Evolutionary conservation across 1,284 basidiomycete genomes (phyloP).

Genomic region (Irpex sp.): DNA sequence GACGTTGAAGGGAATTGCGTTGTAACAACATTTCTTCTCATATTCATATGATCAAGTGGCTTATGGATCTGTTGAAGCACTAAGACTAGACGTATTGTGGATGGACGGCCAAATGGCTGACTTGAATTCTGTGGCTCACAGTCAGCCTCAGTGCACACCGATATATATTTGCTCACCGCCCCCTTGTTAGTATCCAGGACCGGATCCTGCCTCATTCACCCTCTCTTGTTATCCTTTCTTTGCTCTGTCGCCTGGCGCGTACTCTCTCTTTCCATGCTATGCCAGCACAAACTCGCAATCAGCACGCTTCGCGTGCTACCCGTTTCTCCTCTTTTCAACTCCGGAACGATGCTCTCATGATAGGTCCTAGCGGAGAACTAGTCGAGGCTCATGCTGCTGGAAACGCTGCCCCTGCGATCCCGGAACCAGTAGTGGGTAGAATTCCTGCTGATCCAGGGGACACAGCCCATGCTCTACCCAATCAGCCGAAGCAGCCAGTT

Average conservation of each 20-base stretch:
- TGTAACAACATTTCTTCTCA: too few species aligned
- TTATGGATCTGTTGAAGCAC: too few species aligned
- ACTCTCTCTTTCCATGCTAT: neutral
- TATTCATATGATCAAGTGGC: too few species aligned
- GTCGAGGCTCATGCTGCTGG: conserved; percentile 8
- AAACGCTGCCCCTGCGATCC: conserved; percentile 1
- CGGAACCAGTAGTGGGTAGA: conserved; percentile 1
- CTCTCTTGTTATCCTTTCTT: neutral
- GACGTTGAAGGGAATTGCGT: too few species aligned
- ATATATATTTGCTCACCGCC: neutral
- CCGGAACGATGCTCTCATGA: conserved; percentile 7
- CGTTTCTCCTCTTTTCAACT: neutral
- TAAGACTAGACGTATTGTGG: too few species aligned
- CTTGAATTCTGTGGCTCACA: neutral
- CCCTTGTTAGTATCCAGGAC: neutral
- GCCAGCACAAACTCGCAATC: neutral
- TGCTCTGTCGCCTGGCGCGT: neutral
- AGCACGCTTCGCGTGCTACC: neutral
- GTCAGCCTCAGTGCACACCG: neutral
- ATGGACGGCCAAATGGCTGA: neutral
- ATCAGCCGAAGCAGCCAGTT: neutral
- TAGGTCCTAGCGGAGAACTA: conserved; percentile 16
- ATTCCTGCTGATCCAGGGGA: neutral
- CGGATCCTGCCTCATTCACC: neutral
- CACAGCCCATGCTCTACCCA: neutral